These are phyloP conservation scores for Ottelia alismoides DNA, from an alignment of 106 monocot species.

Conservation along the genomic window DNA sequence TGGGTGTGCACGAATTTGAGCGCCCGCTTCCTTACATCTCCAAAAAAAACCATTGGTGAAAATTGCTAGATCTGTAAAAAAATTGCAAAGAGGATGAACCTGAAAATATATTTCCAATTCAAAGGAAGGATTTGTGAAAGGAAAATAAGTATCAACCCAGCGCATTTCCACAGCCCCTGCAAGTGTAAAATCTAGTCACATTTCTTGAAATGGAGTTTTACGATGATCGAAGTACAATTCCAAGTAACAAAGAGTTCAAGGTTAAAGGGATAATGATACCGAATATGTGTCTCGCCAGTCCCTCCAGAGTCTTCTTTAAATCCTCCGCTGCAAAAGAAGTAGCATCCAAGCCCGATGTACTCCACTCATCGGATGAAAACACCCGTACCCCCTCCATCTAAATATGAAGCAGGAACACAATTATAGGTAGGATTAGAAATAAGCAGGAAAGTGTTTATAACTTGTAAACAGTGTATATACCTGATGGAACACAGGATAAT, in stretches of 20 bases:
- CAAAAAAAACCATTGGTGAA: too few relatives aligned
- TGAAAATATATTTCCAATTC: conserved; percentile 99
- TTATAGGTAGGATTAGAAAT: background rate
- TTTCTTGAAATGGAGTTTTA: conserved; percentile 1
- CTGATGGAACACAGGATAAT: conserved; percentile 99
- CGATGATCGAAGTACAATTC: background rate
- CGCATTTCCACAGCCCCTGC: conserved; percentile 97
- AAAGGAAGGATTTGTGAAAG: conserved; percentile 95
- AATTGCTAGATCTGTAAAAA: too few relatives aligned
- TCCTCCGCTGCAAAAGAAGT: conserved; percentile 75
- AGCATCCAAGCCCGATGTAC: conserved; percentile 56
- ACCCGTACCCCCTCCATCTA: conserved; percentile 99
- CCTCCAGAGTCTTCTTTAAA: conserved; percentile 85
- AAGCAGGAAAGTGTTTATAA: too few relatives aligned
- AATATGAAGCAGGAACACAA: conserved; percentile 5
- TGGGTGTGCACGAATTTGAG: too few relatives aligned
- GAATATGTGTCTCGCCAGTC: conserved; percentile 84
- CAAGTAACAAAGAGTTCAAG: too few relatives aligned
- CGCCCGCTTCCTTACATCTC: too few relatives aligned
- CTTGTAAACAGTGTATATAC: conserved; percentile 20
- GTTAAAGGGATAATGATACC: conserved; percentile 29
- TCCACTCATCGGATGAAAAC: conserved; percentile 73
- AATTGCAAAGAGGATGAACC: too few relatives aligned
- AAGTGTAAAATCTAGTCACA: conserved; percentile 5
- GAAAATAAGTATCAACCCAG: conserved; percentile 99